Base-by-base conservation (phyloP, 257 asterid genomes). In the Coffea canephora region DNA sequence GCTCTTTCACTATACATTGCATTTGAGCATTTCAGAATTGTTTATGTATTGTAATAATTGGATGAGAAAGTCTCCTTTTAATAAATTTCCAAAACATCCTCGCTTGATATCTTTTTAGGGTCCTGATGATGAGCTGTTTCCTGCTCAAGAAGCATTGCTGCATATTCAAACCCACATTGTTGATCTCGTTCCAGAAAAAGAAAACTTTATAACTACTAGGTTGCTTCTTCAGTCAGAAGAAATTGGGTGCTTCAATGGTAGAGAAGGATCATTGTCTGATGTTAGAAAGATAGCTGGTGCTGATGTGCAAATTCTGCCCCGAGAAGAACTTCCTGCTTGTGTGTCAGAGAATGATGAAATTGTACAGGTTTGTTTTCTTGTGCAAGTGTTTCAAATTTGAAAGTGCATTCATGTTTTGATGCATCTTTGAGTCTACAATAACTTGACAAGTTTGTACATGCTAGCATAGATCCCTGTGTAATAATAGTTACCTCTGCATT, bases 81-180 rank as follows among this genome's bases (percentile, higher is more conserved):
- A 13, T 57, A 70, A 59, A n/a, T 10, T 65, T 69, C 75, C 71
- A 80, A 78, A 59, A 77, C 49, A 79, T 85, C 85, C 79, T 81
- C 76, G 79, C 79, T 81, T 85, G 77, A 73, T 79, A 65, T 84
- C 70, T 8, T 69, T 74, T 54, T 83, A 95, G 98, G 99, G 97
- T 75, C 99, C 98, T 68, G 96, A 95, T 57, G 97, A 95, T 84
- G 98, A 89, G 86, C 81, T 93, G 85, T 95, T 95, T 90, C 99
- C 98, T 86, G 97, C 98, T 80, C 99, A 93, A 92, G 99, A 95
- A 90, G 99, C 99, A 52, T 86, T 95, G 88, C 79, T 93, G 89
- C 99, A 95, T 86, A 93, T 95, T 71, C 97, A 95, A 87, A 95
- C 96, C 69, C 93, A 91, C 79, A 93, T 95, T 31, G 91, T 82